phyloP scores from a whole-genome alignment of 371 early-diverging fungal species.

The Lichtheimia corymbifera region DNA sequence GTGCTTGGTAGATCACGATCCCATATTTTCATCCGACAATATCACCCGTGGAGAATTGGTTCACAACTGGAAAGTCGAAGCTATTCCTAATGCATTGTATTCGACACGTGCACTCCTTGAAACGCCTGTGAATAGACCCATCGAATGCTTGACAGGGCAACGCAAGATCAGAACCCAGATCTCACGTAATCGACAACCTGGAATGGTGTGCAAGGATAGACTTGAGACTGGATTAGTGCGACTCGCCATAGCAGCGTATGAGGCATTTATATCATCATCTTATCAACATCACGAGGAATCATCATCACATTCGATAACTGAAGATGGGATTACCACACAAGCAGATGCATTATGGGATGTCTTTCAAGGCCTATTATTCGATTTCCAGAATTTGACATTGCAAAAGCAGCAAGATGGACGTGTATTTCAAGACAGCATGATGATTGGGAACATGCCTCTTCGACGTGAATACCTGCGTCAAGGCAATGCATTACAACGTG shows the following conservation, averaged over 20 bases:
- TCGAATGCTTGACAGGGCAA: slow-evolving; percentile 13
- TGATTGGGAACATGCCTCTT: slow-evolving; percentile 46
- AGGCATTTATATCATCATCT: slow-evolving; percentile 24
- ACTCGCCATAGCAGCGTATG: slow-evolving; percentile 44
- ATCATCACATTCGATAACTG: neutral
- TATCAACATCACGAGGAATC: slow-evolving; percentile 1
- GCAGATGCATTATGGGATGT: slow-evolving; percentile 41
- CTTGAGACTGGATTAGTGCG: slow-evolving; percentile 39
- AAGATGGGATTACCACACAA: neutral
- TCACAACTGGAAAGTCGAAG: slow-evolving; percentile 46
- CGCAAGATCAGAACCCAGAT: slow-evolving; percentile 43
- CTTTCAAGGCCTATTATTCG: slow-evolving; percentile 39
- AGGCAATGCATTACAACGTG: slow-evolving; percentile 23
- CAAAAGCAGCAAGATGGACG: slow-evolving; percentile 15
- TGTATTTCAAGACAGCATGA: slow-evolving; percentile 41
- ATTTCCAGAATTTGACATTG: slow-evolving; percentile 31
- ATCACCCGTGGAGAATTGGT: slow-evolving; percentile 35
- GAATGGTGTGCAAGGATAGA: slow-evolving; percentile 42
- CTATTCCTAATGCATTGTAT: slow-evolving; percentile 37
- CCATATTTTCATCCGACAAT: slow-evolving; percentile 32
- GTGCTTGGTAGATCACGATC: slow-evolving; percentile 16
- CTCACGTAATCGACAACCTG: slow-evolving; percentile 27
- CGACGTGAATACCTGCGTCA: slow-evolving; percentile 35
- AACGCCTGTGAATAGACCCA: slow-evolving; percentile 15
- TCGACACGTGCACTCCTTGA: slow-evolving; percentile 47